Evolutionary conservation across 208 protist genomes (phyloP), one percentile per base, ranked within the genome.

Genomic region (Trypanosoma mega): DNA sequence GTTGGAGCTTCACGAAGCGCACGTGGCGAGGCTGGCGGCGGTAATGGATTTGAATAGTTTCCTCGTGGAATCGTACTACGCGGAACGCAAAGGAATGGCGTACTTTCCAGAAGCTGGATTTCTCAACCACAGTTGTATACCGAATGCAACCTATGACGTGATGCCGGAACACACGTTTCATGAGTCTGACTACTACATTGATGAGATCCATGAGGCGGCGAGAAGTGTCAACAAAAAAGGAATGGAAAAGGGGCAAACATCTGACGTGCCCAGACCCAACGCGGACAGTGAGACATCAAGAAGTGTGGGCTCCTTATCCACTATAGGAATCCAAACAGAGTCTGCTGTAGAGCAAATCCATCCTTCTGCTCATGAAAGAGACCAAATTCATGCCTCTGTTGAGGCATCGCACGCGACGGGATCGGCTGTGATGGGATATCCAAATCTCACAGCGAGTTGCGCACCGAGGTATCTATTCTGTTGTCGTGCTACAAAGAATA

Each of bases 101-200:
- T 95, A 95, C 76, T 95, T 91, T 51, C 85, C 89, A 5, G 85
- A 93, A 68, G 89, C 89, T 0, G 89, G 82, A 14, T 93, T 92
- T 50, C 55, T 92, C 16, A 95, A 95, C 43, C 89, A 95, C 74
- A 95, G 89, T 79, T 95, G 89, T 56, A 43, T 51, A 20, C 85
- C 89, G 9, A 95, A 95, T 68, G 74, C 80, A 16, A 83, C 76
- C 29, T 95, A 95, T 59, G 83, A 92, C 48, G 76, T 95, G 27
- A 80, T 95, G 60, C 85, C 85, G 1, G 75, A 80, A 50, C 85
- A 95, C 69, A 68, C 64, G 4, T 95, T 95, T 61, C 29, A 53
- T 29, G 78, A 92, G 7, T 86, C 74, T 29, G 84, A 93, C 47
- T 95, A 95, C 70, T 88, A 80, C 54, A 36, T 87, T 5, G 84